Evolutionary conservation across 164 flowering plant genomes (phyloP).

Genomic region (Echeveria elegans): DNA sequence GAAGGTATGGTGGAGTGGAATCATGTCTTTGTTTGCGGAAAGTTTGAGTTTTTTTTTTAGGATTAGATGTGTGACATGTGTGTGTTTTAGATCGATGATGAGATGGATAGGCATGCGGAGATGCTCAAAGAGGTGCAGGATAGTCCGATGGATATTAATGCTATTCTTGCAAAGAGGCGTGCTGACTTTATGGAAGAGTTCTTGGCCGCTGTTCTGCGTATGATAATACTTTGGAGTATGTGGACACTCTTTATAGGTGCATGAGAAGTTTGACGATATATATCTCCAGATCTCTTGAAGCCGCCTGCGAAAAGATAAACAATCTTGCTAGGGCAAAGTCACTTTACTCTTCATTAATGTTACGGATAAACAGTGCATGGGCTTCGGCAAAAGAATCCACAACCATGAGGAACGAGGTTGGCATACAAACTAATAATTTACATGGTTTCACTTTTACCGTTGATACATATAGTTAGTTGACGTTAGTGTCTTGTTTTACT

Average conservation of each 20-base stretch:
- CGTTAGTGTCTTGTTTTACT: background rate
- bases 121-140: slow-evolving; percentile 76
- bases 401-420: slow-evolving; percentile 79
- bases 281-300: slow-evolving; percentile 68
- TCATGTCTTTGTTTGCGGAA: background rate
- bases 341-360: slow-evolving; percentile 83
- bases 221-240: slow-evolving; percentile 62
- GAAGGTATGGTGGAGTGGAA: slow-evolving; percentile 47
- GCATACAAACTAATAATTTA: too few relatives aligned
- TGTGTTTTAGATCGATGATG: slow-evolving; percentile 81
- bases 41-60: slow-evolving; percentile 6
- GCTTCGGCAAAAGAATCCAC: slow-evolving; percentile 80
- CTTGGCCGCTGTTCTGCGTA: slow-evolving; percentile 79
- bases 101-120: slow-evolving; percentile 63
- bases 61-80: slow-evolving; percentile 15
- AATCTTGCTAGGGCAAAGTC: slow-evolving; percentile 80
- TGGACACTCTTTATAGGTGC: slow-evolving; percentile 74
- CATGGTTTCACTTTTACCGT: too few relatives aligned
- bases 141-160: slow-evolving; percentile 65
- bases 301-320: slow-evolving; percentile 84
- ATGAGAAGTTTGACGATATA: slow-evolving; percentile 85
- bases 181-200: slow-evolving; percentile 80
- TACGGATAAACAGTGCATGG: slow-evolving; percentile 89
- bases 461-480: too few relatives aligned
- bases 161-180: slow-evolving; percentile 59